Conservation (phyloP, 2,329 filamentous ascomycete genomes). For the Dactylonectria macrodidyma region DNA sequence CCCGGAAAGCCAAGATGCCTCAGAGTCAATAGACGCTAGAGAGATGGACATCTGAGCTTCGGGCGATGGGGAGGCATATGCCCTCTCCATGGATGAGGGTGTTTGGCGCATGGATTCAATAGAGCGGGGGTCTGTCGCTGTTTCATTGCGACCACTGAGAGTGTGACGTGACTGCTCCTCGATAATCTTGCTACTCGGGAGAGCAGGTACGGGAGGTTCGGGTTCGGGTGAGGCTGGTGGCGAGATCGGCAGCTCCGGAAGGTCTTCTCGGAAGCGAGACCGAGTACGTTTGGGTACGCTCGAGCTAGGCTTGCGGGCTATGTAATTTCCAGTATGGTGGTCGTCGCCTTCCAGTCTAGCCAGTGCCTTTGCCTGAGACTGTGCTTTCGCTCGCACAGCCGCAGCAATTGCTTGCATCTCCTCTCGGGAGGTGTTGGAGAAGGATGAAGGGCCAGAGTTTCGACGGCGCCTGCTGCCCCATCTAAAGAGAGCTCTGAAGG, state of each 20-base stretch:
- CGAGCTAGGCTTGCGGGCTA: conserved; percentile 54
- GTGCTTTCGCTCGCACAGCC: conserved; percentile 47
- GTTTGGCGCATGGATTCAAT: conserved; percentile 47
- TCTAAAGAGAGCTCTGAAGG: conserved; percentile 83
- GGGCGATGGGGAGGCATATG: conserved; percentile 58
- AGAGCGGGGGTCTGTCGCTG: conserved; percentile 61
- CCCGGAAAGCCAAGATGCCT: conserved; percentile 95
- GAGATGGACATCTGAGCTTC: conserved; percentile 84
- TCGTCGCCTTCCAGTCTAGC: conserved; percentile 55
- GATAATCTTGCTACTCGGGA: conserved; percentile 47
- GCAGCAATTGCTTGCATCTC: conserved; percentile 73
- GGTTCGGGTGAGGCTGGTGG: conserved; percentile 87
- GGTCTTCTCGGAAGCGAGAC: conserved; percentile 92
- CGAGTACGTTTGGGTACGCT: conserved; percentile 81
- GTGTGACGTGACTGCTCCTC: conserved; percentile 48
- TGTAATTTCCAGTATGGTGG: conserved; percentile 43
- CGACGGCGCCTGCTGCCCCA: conserved; percentile 70
- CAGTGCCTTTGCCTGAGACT: conserved; percentile 52
- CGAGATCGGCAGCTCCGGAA: conserved; percentile 89
- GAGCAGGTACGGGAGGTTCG: conserved; percentile 58
- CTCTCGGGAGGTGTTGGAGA: conserved; percentile 92
- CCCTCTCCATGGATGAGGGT: conserved; percentile 43
- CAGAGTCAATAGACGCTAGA: conserved; percentile 93
- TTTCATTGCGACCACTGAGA: conserved; percentile 57
- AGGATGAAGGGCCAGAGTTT: conserved; percentile 76